These are phyloP conservation scores for Lactifluus subvellereus DNA, from an alignment of 768 basidiomycete genomes.

Conservation along the genomic window DNA sequence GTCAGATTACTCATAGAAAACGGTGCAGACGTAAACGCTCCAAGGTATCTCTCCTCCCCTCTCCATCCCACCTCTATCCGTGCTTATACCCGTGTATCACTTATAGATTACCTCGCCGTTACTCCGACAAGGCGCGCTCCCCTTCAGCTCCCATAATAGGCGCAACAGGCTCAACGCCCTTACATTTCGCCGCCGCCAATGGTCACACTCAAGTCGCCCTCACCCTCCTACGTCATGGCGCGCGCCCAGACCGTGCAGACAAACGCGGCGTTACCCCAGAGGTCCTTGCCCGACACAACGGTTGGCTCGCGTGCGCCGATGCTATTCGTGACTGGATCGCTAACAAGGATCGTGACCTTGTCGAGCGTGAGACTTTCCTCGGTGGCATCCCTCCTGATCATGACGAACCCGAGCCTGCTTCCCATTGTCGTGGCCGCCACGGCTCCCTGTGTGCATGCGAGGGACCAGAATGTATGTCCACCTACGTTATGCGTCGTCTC, in stretches of 20 bases:
- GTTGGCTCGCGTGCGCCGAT: constrained; percentile 72
- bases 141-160: constrained; percentile 66
- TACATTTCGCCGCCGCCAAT: constrained; percentile 96
- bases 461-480: constrained; percentile 8
- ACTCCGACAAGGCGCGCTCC: constrained; percentile 64
- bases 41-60: constrained; percentile 46
- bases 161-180: constrained; percentile 84
- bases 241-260: constrained; percentile 73
- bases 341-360: constrained; percentile 57
- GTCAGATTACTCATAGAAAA: constrained; percentile 84
- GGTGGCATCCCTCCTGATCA: constrained; percentile 24
- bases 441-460: constrained; percentile 17
- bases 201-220: constrained; percentile 76
- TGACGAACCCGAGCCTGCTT: constrained; percentile 31
- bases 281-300: constrained; percentile 72
- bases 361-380: constrained; percentile 38
- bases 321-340: constrained; percentile 61
- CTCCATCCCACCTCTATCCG: no score
- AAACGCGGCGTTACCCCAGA: constrained; percentile 91
- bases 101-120: constrained; percentile 62
- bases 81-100: constrained; percentile 2
- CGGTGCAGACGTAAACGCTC: constrained; percentile 98
- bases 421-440: constrained; percentile 32
- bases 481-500: constrained; percentile 34
- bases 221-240: constrained; percentile 80